phyloP scores from a whole-genome alignment of 2,329 filamentous ascomycete genomes.

The Dactylella cylindrospora region DNA sequence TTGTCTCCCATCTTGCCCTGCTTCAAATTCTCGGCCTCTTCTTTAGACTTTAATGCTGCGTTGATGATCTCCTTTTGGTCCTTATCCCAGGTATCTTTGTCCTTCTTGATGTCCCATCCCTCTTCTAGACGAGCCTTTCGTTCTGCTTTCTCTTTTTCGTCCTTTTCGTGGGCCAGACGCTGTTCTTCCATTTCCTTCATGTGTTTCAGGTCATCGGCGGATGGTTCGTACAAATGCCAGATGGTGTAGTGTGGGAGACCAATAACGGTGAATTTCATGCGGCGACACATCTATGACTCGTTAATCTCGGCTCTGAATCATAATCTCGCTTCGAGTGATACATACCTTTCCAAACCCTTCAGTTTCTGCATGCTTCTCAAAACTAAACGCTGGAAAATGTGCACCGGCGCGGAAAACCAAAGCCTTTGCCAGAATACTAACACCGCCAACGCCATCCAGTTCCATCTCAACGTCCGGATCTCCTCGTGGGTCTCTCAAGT shows the following conservation, averaged over 20 bases:
- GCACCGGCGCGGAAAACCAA: conserved; percentile 92
- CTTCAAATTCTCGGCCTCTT: conserved; percentile 58
- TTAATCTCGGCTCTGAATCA: conserved; percentile 29
- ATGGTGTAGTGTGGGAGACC: conserved; percentile 97
- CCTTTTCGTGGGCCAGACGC: conserved; percentile 73
- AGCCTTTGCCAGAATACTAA: conserved; percentile 95
- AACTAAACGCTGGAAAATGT: conserved; percentile 97
- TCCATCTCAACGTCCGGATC: conserved; percentile 99
- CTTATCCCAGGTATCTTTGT: conserved; percentile 74
- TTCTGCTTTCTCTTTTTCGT: conserved; percentile 73
- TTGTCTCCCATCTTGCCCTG: conserved; percentile 50
- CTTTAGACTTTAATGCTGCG: conserved; percentile 56
- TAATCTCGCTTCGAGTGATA: conserved; percentile 27
- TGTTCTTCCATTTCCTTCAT: conserved; percentile 98
- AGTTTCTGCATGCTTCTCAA: conserved; percentile 97
- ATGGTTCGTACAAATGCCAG: conserved; percentile 99
- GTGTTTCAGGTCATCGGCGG: conserved; percentile 91
- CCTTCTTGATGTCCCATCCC: conserved; percentile 71
- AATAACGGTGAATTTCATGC: conserved; percentile 93
- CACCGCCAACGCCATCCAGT: conserved; percentile 94
- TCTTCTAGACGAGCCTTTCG: conserved; percentile 76
- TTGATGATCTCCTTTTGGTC: conserved; percentile 79
- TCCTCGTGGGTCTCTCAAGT: conserved; percentile 92
- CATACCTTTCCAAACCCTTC: conserved; percentile 96
- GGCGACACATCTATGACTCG: conserved; percentile 78